Percentiles rank a stretch among this genome's conserved stretches.
phyloP scores from a whole-genome alignment of 257 asterid species.

The Capsicum pubescens region DNA sequence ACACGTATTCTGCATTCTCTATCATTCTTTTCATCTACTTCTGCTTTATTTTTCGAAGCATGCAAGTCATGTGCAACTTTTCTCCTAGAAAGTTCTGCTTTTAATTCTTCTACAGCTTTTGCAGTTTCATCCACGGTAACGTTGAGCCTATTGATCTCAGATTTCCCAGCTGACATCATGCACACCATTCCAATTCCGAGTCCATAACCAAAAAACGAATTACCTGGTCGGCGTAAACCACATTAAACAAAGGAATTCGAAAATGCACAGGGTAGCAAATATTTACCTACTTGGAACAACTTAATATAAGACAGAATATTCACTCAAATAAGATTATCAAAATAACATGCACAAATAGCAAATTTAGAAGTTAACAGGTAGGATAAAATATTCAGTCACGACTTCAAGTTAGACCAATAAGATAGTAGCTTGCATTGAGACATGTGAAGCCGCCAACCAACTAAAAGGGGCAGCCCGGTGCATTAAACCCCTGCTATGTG shows the following conservation, averaged over 20 bases:
- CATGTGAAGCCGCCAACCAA: background rate
- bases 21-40: background rate
- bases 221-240: constrained; percentile 45
- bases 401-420: background rate
- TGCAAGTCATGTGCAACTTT: constrained; percentile 32
- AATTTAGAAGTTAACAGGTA: background rate
- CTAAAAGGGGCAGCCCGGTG: no score
- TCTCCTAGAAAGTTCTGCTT: constrained; percentile 59
- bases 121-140: constrained; percentile 65
- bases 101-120: constrained; percentile 62
- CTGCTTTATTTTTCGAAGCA: constrained; percentile 32
- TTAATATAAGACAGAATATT: background rate
- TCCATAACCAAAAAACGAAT: constrained; percentile 64
- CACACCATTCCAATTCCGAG: constrained; percentile 75
- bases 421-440: background rate
- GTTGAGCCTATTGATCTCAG: constrained; percentile 58
- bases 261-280: background rate
- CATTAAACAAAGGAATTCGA: background rate
- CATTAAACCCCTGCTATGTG: no score
- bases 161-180: constrained; percentile 79
- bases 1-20: constrained; percentile 19
- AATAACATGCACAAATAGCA: background rate
- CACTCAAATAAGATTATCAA: background rate
- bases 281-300: background rate
- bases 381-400: background rate